Conservation (phyloP, 345 rosid species). For the Eucalyptus coolabah region DNA sequence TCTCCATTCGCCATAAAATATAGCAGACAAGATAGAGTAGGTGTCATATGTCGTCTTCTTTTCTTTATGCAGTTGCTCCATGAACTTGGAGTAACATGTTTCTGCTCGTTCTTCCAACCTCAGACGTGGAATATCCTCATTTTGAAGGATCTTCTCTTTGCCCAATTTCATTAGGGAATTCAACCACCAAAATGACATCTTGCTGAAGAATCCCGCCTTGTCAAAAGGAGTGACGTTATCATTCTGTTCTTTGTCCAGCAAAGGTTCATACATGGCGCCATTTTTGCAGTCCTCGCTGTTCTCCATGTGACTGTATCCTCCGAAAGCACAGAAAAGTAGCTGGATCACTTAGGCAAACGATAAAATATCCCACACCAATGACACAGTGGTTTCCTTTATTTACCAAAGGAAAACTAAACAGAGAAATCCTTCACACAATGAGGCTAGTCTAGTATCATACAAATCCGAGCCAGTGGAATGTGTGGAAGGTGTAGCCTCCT, state of each 20-base stretch:
- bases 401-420: conserved; percentile 8
- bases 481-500: neutral
- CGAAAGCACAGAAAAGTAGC: conserved; percentile 2
- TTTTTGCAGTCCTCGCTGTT: neutral
- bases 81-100: conserved; percentile 23
- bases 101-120: conserved; percentile 15
- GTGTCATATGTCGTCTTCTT: conserved; percentile 9
- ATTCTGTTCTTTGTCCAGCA: conserved; percentile 9
- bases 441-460: neutral
- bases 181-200: conserved; percentile 45
- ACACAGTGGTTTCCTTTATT: neutral
- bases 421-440: conserved; percentile 13
- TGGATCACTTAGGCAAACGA: conserved; percentile 22
- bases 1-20: conserved; percentile 18
- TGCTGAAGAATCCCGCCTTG: conserved; percentile 23
- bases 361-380: conserved; percentile 6
- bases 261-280: conserved; percentile 10
- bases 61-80: conserved; percentile 1
- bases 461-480: neutral
- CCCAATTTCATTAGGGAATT: conserved; percentile 43
- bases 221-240: conserved; percentile 23
- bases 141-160: conserved; percentile 15
- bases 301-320: neutral
- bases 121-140: conserved; percentile 32
- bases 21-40: conserved; percentile 6